Evolutionary conservation across 2,329 filamentous ascomycete species (phyloP).

Genomic region (Fusarium nanum): DNA sequence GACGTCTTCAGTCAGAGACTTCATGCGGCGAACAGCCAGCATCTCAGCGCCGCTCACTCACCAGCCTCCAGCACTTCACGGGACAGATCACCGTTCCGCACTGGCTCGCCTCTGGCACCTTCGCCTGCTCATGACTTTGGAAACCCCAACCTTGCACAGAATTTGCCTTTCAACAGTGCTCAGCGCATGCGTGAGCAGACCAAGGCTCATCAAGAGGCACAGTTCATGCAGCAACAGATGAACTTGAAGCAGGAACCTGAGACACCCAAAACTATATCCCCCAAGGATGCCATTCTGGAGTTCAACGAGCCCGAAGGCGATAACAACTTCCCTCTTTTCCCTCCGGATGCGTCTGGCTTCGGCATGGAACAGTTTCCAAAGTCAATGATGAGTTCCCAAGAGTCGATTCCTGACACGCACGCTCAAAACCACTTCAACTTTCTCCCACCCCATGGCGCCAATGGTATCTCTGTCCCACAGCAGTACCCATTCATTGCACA

Average conservation of each 20-base stretch:
- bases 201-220: slow-evolving; percentile 70
- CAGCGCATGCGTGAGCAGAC: slow-evolving; percentile 70
- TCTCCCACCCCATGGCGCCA: slow-evolving; percentile 52
- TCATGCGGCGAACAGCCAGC: slow-evolving; percentile 81
- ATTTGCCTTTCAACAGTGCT: slow-evolving; percentile 61
- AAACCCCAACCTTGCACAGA: slow-evolving; percentile 29
- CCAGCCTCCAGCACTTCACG: slow-evolving; percentile 63
- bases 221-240: slow-evolving; percentile 57
- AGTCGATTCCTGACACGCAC: slow-evolving; percentile 29
- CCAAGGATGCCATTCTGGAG: slow-evolving; percentile 89
- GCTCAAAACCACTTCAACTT: slow-evolving; percentile 47
- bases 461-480: slow-evolving; percentile 58
- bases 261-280: slow-evolving; percentile 88
- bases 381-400: slow-evolving; percentile 40
- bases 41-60: slow-evolving; percentile 69
- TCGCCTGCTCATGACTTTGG: slow-evolving; percentile 58
- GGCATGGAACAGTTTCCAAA: slow-evolving; percentile 56
- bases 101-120: slow-evolving; percentile 72
- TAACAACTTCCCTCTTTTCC: slow-evolving; percentile 78
- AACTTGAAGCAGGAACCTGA: slow-evolving; percentile 56
- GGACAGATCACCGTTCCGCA: slow-evolving; percentile 84
- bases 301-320: slow-evolving; percentile 82
- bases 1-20: slow-evolving; percentile 80
- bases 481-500: slow-evolving; percentile 64
- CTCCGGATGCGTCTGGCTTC: slow-evolving; percentile 65